A percentile compares a stretch with the other conserved stretches of the same genome.
phyloP scores from a whole-genome alignment of 2,329 filamentous ascomycete species.

The Cercospora citrullina region DNA sequence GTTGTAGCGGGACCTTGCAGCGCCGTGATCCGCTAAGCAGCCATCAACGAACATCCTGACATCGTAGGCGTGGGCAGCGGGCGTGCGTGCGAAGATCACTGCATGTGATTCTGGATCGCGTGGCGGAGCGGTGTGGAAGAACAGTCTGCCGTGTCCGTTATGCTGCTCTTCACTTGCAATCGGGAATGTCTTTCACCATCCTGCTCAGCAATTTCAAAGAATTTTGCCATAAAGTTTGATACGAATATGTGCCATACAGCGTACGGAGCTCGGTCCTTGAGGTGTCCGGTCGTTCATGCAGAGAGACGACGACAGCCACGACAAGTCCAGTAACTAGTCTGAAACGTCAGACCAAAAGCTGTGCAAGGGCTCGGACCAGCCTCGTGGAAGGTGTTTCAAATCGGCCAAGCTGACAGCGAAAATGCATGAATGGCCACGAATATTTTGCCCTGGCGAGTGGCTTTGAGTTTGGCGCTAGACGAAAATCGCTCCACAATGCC shows the following conservation, averaged over 20 bases:
- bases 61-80: not conserved
- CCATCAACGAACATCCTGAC: conserved; percentile 2
- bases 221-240: not conserved
- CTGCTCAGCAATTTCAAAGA: not conserved
- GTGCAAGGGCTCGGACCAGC: not conserved
- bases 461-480: not conserved
- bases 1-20: not conserved
- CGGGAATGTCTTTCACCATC: not conserved
- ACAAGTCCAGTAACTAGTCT: not conserved
- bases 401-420: not conserved
- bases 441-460: not conserved
- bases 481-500: conserved; percentile 1
- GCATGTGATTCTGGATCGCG: not conserved
- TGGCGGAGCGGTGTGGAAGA: not conserved
- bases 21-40: not conserved
- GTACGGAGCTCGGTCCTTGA: conserved; percentile 5
- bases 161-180: not conserved
- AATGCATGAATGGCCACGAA: not conserved
- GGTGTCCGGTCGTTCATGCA: not conserved
- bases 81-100: not conserved
- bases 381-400: conserved; percentile 1
- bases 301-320: not conserved
- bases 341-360: conserved; percentile 1
- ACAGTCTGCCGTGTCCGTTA: not conserved
- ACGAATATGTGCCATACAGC: not conserved